Evolutionary conservation across 441 rosid species (phyloP), one percentile per base, ranked within the genome.

Genomic region (Syzygium syzygioides): DNA sequence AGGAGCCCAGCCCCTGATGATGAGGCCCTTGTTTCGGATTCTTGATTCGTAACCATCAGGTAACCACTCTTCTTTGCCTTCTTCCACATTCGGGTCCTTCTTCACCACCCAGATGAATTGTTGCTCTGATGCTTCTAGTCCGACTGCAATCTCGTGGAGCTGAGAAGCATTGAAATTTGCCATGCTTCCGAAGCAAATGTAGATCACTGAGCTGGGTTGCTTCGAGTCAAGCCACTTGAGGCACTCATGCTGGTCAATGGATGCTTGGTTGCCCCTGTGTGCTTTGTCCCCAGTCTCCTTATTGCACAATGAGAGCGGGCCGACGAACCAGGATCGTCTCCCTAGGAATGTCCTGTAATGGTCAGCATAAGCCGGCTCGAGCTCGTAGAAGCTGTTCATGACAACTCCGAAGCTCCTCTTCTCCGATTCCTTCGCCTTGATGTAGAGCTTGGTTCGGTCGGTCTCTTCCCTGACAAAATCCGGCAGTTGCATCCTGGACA

Each of bases 1-100:
- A 0, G 96, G 98, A 0, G 96, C 98, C 97, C 96, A 96, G 3
- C 96, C 96, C 50, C 93, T 89, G 79, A 95, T 89, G 15, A 96
- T 92, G 11, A 96, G 59, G 18, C 97, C 96, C 28, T 87, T 94
- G 2, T 90, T 94, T 90, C 57, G 91, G 59, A 89, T 94, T 91
- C 94, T 93, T 56, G 93, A 85, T 90, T 94, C 95, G 55, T 92
- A 94, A 25, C 95, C 94, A 88, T 90, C 87, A 28, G 96, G 96
- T 64, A 95, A 87, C 95, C 96, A 94, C 30, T 91, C 94, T 62
- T 93, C 93, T 6, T 92, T 86, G 15, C 86, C 91, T 79, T 91
- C 88, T 14, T 66, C 56, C 50, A 54, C 66, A 20, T 64, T 89
- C 41, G 85, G 79, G 60, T 85, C 28, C 89, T 87, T 90, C 85